Evolutionary conservation across 176 grass and related monocot genomes (phyloP), one percentile per base, ranked within the genome.

Genomic region (Eremochloa ophiuroides): DNA sequence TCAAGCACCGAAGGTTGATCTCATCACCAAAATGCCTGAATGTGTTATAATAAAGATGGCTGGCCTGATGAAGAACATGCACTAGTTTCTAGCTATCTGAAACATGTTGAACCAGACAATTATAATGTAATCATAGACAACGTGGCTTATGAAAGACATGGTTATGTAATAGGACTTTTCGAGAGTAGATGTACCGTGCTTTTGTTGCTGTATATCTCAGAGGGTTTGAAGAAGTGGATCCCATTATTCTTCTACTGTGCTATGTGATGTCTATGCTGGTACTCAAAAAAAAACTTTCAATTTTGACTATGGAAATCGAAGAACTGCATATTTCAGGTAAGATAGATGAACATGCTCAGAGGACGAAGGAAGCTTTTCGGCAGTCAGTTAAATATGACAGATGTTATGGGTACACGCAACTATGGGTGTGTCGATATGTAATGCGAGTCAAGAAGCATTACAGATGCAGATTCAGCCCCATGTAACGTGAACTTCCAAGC

Each of bases 111-210:
- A 71, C 44, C 56, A 39, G 71, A 71, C 48, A 79, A 27, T 75
- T 42, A 28, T 73, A 66, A 59, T 81, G 83, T 89, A 82, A 89
- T 85, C 82, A 89, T 80, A 58, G 6, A 13, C 41, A 26, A 34
- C 51, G 20, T 27, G 11, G 12, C 33, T 44, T 72, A 22, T 42
- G 42, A 80, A 55, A 76, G 27, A 25, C 31, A 23, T 80, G 46
- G 8, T 51, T 35, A 18, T 80, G 33, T 50, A 34, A 31, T 66
- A 64, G 61, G 61, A 50, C 35, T 35, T 35, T 48, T 75, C 73
- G 51, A 3, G 25, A 26, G 28, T 84, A 27, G 43, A 55, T 63
- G 69, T 20, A 68, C 43, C 42, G 15, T 65, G 56, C 34, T 35
- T 40, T 53, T 65, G 44, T 39, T 35, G 67, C 8, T 79, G 80